Percentiles rank a stretch among this genome's conserved stretches.
Evolutionary conservation across 1,284 basidiomycete genomes (phyloP).

Genomic region (Meripilus lineatus): DNA sequence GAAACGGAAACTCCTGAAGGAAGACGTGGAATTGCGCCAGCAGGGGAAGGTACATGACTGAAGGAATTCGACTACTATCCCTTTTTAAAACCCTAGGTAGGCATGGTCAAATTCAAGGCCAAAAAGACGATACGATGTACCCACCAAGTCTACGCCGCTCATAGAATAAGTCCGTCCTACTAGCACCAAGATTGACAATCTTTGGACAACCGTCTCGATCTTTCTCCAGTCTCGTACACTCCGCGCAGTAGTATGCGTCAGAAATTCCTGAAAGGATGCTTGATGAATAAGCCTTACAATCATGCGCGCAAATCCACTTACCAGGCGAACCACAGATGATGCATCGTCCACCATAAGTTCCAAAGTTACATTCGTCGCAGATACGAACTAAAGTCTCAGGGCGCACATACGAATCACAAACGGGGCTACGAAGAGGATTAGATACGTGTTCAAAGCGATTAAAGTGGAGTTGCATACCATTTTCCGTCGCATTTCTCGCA

Average conservation of each 20-base stretch:
- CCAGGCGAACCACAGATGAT: constrained; percentile 96
- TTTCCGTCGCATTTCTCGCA: constrained; percentile 99
- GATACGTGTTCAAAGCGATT: background rate
- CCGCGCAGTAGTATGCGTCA: constrained; percentile 96
- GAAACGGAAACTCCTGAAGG: too few species aligned
- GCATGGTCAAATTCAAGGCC: constrained; percentile 4
- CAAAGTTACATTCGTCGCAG: constrained; percentile 99
- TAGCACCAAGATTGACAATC: constrained; percentile 94
- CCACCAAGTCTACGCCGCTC: constrained; percentile 75
- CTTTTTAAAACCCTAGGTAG: constrained; percentile 67
- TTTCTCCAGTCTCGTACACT: constrained; percentile 95
- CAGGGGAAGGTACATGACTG: too few species aligned
- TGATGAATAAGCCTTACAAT: background rate
- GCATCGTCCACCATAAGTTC: constrained; percentile 94
- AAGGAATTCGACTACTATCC: constrained; percentile 39
- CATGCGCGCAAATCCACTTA: constrained; percentile 32
- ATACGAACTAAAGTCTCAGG: constrained; percentile 97
- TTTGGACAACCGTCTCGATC: constrained; percentile 98
- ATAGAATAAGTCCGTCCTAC: constrained; percentile 86
- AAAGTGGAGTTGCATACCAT: constrained; percentile 57
- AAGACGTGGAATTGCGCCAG: too few species aligned
- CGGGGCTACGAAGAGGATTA: constrained; percentile 61
- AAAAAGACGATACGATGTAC: constrained; percentile 19
- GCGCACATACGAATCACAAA: constrained; percentile 98
- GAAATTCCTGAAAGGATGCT: constrained; percentile 68